Percentiles rank a stretch among this genome's conserved stretches.
Conservation (phyloP, 176 grass and related monocot species). For the Luzula sylvatica region DNA sequence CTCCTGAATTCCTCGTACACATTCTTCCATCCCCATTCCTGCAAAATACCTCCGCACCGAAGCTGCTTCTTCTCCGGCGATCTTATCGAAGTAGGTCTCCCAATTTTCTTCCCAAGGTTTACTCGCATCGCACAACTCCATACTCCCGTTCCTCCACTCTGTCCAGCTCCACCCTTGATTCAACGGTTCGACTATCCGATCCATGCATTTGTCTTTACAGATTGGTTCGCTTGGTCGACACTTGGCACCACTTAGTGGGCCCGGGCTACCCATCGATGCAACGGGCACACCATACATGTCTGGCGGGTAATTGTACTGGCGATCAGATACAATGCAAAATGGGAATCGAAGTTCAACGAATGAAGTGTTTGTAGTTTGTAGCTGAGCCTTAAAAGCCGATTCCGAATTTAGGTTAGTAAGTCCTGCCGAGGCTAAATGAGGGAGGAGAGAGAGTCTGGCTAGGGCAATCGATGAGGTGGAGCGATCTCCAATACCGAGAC, state of each 20-base stretch:
- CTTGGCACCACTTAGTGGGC: slow-evolving; percentile 73
- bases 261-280: slow-evolving; percentile 43
- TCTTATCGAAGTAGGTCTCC: slow-evolving; percentile 43
- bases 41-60: slow-evolving; percentile 11
- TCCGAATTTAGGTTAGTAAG: slow-evolving; percentile 56
- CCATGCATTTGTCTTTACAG: slow-evolving; percentile 25
- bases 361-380: slow-evolving; percentile 1
- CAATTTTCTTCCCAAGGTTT: slow-evolving; percentile 39
- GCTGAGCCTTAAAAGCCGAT: slow-evolving; percentile 52
- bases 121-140: slow-evolving; percentile 51
- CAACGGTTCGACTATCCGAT: not conserved
- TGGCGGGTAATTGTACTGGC: slow-evolving; percentile 49
- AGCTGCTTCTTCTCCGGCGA: slow-evolving; percentile 29
- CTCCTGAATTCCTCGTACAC: slow-evolving; percentile 29
- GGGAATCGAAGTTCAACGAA: slow-evolving; percentile 25
- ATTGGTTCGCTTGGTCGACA: slow-evolving; percentile 46
- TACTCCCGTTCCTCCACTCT: slow-evolving; percentile 31
- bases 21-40: slow-evolving; percentile 15
- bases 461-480: slow-evolving; percentile 26
- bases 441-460: slow-evolving; percentile 43
- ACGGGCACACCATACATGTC: slow-evolving; percentile 42
- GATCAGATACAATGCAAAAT: slow-evolving; percentile 65
- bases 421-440: slow-evolving; percentile 25
- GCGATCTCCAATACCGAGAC: slow-evolving; percentile 41
- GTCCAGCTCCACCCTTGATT: slow-evolving; percentile 43